These are phyloP conservation scores for Podaxis pistillaris DNA, from an alignment of 768 basidiomycete species.

Conservation along the genomic window DNA sequence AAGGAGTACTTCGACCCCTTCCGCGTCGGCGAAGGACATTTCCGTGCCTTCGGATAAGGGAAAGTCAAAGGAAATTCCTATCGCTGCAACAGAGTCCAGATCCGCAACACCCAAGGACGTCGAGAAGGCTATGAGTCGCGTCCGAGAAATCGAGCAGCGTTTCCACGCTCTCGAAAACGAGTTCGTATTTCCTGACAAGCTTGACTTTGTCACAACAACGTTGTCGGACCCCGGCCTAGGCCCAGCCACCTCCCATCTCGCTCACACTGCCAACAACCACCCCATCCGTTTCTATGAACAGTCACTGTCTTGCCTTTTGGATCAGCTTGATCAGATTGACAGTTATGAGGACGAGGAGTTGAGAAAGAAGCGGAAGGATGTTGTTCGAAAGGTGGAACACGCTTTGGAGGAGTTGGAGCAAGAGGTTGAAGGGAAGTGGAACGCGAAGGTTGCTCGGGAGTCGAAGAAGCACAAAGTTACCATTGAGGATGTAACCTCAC, in stretches of 20 bases:
- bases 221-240: slow-evolving; percentile 19
- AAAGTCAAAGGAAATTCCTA: slow-evolving; percentile 30
- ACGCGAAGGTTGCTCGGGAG: slow-evolving; percentile 25
- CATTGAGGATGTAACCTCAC: slow-evolving; percentile 7
- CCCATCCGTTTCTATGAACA: slow-evolving; percentile 64
- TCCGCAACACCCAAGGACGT: slow-evolving; percentile 28
- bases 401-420: slow-evolving; percentile 54
- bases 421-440: slow-evolving; percentile 43
- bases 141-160: slow-evolving; percentile 40
- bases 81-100: slow-evolving; percentile 14
- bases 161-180: slow-evolving; percentile 36
- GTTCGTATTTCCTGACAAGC: slow-evolving; percentile 37
- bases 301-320: slow-evolving; percentile 52
- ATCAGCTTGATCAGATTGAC: slow-evolving; percentile 57
- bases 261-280: slow-evolving; percentile 57
- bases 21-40: background rate
- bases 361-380: slow-evolving; percentile 48
- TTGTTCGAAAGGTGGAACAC: slow-evolving; percentile 53
- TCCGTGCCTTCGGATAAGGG: slow-evolving; percentile 28
- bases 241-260: slow-evolving; percentile 36
- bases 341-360: slow-evolving; percentile 58
- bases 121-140: slow-evolving; percentile 33
- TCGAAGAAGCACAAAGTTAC: slow-evolving; percentile 15
- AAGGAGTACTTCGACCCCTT: background rate
- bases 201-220: slow-evolving; percentile 40